phyloP scores from a whole-genome alignment of 2,329 filamentous ascomycete species.

The Pyrenochaeta sp. region DNA sequence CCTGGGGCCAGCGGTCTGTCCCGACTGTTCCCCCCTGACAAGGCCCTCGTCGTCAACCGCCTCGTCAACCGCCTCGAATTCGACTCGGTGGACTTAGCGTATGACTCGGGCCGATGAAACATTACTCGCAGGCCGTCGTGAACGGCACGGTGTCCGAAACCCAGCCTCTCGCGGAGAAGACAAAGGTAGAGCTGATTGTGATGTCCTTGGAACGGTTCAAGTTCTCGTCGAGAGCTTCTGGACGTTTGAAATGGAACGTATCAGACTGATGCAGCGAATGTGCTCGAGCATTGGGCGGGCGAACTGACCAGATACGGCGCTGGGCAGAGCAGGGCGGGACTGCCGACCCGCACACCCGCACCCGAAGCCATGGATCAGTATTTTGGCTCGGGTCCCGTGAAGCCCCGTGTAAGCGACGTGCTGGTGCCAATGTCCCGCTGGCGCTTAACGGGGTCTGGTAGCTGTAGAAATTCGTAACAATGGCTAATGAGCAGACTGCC shows the following conservation, averaged over 20 bases:
- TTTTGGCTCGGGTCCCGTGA: slow-evolving; percentile 15
- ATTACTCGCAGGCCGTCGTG: slow-evolving; percentile 15
- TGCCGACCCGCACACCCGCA: slow-evolving; percentile 26
- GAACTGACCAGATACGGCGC: slow-evolving; percentile 10
- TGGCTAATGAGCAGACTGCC: background rate
- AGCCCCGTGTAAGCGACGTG: slow-evolving; percentile 17
- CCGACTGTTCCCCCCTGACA: slow-evolving; percentile 25
- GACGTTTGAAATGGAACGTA: slow-evolving; percentile 1
- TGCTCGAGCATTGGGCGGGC: slow-evolving; percentile 7
- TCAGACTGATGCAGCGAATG: slow-evolving; percentile 7
- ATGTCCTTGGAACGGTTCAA: background rate
- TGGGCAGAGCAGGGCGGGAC: slow-evolving; percentile 20
- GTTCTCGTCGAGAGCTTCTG: background rate
- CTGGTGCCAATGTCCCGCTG: slow-evolving; percentile 1
- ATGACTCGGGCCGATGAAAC: slow-evolving; percentile 24
- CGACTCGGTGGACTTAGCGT: slow-evolving; percentile 19
- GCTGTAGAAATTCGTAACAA: background rate
- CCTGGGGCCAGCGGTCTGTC: slow-evolving; percentile 28
- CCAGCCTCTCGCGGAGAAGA: background rate
- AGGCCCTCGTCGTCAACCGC: slow-evolving; percentile 16
- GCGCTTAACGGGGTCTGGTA: background rate
- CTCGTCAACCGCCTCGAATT: slow-evolving; percentile 18
- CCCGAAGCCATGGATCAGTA: slow-evolving; percentile 27
- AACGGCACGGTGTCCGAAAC: slow-evolving; percentile 15
- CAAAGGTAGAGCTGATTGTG: background rate